A percentile compares a stretch with the other conserved stretches of the same genome.
Conservation (phyloP, 176 grass and related monocot species). For the Otatea glauca region DNA sequence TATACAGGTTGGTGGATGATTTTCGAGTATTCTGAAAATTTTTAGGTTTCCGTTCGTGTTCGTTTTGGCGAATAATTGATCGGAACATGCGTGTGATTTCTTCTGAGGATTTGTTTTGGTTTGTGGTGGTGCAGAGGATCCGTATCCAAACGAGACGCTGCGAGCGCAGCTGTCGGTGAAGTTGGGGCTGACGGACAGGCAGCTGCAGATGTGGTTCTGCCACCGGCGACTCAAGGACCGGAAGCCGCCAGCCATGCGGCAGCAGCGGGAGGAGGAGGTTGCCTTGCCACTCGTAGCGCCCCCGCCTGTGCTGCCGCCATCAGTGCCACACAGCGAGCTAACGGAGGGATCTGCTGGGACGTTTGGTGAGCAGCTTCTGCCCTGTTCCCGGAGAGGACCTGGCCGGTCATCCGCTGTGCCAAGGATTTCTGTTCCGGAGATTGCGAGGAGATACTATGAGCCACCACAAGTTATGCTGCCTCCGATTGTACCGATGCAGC, state of each 20-base stretch:
- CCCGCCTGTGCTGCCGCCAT: slow-evolving; percentile 44
- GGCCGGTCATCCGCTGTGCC: slow-evolving; percentile 62
- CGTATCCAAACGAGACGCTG: slow-evolving; percentile 64
- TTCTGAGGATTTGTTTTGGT: slow-evolving; percentile 2
- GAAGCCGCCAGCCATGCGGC: slow-evolving; percentile 54
- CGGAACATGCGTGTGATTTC: not conserved
- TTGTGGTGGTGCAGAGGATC: slow-evolving; percentile 63
- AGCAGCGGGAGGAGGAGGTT: slow-evolving; percentile 59
- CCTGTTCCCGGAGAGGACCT: slow-evolving; percentile 41
- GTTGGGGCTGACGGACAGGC: slow-evolving; percentile 74
- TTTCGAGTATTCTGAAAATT: not conserved
- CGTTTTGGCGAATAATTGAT: slow-evolving; percentile 11
- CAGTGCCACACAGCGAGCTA: slow-evolving; percentile 49
- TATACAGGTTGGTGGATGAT: slow-evolving; percentile 61
- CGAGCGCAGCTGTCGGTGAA: slow-evolving; percentile 70
- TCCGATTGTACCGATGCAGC: slow-evolving; percentile 39
- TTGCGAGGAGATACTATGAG: slow-evolving; percentile 70
- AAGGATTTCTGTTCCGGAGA: slow-evolving; percentile 61
- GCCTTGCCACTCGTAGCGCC: slow-evolving; percentile 41
- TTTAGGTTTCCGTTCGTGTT: not conserved
- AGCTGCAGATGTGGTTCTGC: slow-evolving; percentile 99
- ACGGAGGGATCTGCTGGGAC: slow-evolving; percentile 22
- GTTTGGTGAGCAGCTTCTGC: slow-evolving; percentile 35
- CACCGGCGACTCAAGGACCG: slow-evolving; percentile 88
- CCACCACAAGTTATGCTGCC: slow-evolving; percentile 51